phyloP scores from a whole-genome alignment of 768 basidiomycete genomes.

The Guyanaporus albipodus region DNA sequence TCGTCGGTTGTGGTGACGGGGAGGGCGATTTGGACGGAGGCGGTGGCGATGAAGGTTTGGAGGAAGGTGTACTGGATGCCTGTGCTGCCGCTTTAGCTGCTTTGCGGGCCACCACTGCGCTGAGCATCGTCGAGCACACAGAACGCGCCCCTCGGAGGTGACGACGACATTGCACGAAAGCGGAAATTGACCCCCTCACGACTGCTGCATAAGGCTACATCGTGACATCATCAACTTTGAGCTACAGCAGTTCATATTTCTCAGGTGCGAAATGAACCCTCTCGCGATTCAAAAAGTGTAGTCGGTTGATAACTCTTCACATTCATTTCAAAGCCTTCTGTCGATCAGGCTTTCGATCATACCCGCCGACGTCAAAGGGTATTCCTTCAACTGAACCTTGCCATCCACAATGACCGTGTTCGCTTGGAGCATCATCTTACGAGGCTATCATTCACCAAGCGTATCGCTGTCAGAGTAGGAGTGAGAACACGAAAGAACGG shows the following conservation, averaged over 20 bases:
- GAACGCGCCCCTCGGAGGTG: neutral
- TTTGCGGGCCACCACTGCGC: slow-evolving; percentile 70
- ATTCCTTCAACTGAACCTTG: slow-evolving; percentile 75
- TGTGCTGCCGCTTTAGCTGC: slow-evolving; percentile 42
- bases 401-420: slow-evolving; percentile 66
- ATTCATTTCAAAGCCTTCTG: slow-evolving; percentile 42
- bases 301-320: neutral
- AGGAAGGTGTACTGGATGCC: slow-evolving; percentile 9
- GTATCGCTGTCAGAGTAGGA: neutral
- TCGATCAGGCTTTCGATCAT: slow-evolving; percentile 83
- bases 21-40: slow-evolving; percentile 6
- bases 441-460: slow-evolving; percentile 45
- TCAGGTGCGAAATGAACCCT: too few species aligned
- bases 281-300: too few species aligned
- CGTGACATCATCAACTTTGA: too few species aligned
- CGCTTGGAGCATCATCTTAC: slow-evolving; percentile 83
- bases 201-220: too few species aligned
- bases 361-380: slow-evolving; percentile 67
- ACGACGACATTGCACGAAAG: neutral
- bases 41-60: slow-evolving; percentile 10
- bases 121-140: slow-evolving; percentile 45
- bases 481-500: slow-evolving; percentile 4
- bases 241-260: too few species aligned
- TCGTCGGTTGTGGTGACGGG: slow-evolving; percentile 8
- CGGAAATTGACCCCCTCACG: slow-evolving; percentile 2